Evolutionary conservation across 805 yeast genomes (phyloP).

Genomic region (Candida maesae): DNA sequence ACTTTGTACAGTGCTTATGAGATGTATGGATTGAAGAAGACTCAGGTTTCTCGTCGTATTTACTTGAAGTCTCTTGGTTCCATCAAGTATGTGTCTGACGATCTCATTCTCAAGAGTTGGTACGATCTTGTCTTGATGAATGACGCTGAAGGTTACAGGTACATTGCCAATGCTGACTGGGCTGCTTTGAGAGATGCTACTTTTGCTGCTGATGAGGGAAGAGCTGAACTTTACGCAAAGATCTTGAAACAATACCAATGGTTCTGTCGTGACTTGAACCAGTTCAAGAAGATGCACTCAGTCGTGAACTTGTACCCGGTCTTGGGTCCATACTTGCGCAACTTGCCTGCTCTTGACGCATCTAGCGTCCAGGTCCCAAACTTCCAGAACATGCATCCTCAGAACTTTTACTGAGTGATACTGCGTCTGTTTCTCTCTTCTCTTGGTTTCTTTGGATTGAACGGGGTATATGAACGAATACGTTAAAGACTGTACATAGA

Average conservation of each 20-base stretch:
- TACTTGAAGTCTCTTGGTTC: constrained; percentile 69
- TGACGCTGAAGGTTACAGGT: constrained; percentile 47
- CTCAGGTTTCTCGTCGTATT: constrained; percentile 71
- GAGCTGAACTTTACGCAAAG: constrained; percentile 22
- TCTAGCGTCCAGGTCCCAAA: constrained; percentile 12
- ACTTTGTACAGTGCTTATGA: constrained; percentile 59
- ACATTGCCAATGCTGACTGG: constrained; percentile 83
- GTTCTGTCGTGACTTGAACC: constrained; percentile 25
- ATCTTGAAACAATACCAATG: constrained; percentile 20
- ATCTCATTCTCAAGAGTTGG: constrained; percentile 58
- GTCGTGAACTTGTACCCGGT: constrained; percentile 16
- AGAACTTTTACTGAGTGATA: neutral
- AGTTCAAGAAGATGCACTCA: constrained; percentile 11
- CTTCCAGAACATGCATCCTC: constrained; percentile 11
- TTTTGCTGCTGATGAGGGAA: constrained; percentile 17
- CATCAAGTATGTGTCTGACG: constrained; percentile 44
- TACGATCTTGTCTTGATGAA: constrained; percentile 47
- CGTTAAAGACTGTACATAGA: constrained; percentile 1
- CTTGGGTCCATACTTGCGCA: constrained; percentile 11
- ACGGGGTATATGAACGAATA: neutral
- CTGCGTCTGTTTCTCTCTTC: neutral
- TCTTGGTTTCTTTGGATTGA: too few relatives aligned
- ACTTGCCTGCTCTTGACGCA: constrained; percentile 13
- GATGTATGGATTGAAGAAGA: constrained; percentile 51
- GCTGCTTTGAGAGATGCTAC: constrained; percentile 80